Evolutionary conservation across 2,329 filamentous ascomycete species (phyloP).

Genomic region (Ascochyta viciae-villosae): DNA sequence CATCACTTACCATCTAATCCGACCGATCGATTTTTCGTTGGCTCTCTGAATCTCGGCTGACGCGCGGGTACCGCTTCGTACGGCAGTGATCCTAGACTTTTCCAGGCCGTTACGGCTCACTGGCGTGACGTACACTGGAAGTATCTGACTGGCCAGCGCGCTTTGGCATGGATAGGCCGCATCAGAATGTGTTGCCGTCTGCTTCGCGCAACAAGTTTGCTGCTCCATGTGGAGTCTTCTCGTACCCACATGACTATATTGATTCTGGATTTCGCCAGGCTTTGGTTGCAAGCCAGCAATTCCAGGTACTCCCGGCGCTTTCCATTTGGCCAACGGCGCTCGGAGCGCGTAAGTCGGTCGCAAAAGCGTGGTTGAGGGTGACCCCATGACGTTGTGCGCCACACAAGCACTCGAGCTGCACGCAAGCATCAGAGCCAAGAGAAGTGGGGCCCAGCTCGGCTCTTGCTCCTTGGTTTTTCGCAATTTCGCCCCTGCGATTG

Average conservation of each 20-base stretch:
- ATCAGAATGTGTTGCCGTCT: neutral
- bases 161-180: neutral
- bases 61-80: constrained; percentile 15
- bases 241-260: neutral
- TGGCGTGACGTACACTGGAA: constrained; percentile 18
- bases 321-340: neutral
- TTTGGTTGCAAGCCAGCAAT: neutral
- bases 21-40: constrained; percentile 22
- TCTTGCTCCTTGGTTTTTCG: constrained; percentile 7
- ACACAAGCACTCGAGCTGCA: constrained; percentile 14
- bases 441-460: constrained; percentile 10
- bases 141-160: constrained; percentile 2
- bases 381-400: constrained; percentile 17
- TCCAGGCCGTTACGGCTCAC: constrained; percentile 6
- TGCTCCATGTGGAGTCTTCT: neutral
- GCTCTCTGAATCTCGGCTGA: constrained; percentile 12
- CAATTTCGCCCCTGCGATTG: constrained; percentile 10
- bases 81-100: constrained; percentile 4
- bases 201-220: neutral
- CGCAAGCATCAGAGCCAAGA: constrained; percentile 19
- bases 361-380: neutral
- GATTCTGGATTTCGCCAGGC: neutral
- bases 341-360: neutral
- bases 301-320: constrained; percentile 6
- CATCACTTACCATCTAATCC: neutral